Base-by-base conservation (phyloP, 2,329 filamentous ascomycete species). In the Fusarium tricinctum region DNA sequence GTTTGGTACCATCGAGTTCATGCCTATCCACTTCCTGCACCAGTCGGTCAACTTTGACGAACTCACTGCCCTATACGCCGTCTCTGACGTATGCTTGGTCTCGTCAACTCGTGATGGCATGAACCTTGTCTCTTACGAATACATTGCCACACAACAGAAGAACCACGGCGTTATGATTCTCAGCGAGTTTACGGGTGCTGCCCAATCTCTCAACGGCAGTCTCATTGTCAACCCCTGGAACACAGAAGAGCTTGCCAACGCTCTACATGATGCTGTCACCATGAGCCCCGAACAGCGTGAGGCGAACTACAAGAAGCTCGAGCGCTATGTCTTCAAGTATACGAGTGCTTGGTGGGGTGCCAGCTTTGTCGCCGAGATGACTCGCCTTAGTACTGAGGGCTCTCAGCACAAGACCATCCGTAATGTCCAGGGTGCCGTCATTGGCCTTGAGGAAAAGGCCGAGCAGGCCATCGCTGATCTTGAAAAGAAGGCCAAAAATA, bases 201-300 rank as follows among this genome's bases (percentile, higher is more conserved):
- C 96, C 1, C 96, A 98, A 80, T 96, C 92, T 66, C 86, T 99
- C 59, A 97, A 97, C 72, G 95, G 95, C 63, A 94, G 92, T 72
- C 85, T 98, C 51, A 94, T 98, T 54, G 93, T 98, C 75, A 99
- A 99, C 80, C 96, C 96, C 1, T 99, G 96, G 96, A 98, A 98
- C 78, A 97, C 94, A 0, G 94, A 97, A 77, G 95, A 98, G 79
- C 84, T 98, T 38, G 94, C 95, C 40, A 92, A 94, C 74, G 93
- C 94, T 8, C 94, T 98, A 71, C 92, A 97, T 79, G 94, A 97
- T 70, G 93, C 95, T n/a, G 94, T 98, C 43, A 97, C 94, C 55
- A 97, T 98, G 93, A 91, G 91, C 53, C 89, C 94, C 19, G 94
- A 97, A 80, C 92, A 96, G 81, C 89, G 94, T 53, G 89, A 91